A percentile compares a stretch with the other conserved stretches of the same genome.
Evolutionary conservation across 2,329 filamentous ascomycete species (phyloP).

Genomic region (Fusarium pseudoanthophilum): DNA sequence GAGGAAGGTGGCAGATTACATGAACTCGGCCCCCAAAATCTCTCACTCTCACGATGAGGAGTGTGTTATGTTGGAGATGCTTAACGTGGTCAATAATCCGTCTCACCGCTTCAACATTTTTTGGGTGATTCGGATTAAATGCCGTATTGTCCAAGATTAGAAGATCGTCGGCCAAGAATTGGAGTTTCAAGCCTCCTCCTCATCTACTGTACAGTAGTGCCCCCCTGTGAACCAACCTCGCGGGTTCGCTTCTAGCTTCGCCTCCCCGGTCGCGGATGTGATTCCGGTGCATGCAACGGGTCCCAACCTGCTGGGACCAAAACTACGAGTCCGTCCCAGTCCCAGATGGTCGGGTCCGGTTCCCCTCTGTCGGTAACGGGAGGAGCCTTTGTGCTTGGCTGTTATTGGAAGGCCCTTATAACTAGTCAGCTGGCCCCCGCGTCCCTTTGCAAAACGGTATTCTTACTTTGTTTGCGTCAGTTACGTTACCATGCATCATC

Average conservation of each 20-base stretch:
- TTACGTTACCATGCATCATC: conserved; percentile 22
- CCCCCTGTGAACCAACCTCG: conserved; percentile 1
- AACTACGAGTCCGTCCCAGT: not conserved
- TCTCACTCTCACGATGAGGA: not conserved
- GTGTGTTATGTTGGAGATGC: not conserved
- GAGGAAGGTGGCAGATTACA: conserved; percentile 13
- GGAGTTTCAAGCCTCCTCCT: conserved; percentile 1
- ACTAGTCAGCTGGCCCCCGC: conserved; percentile 15
- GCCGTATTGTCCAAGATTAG: conserved; percentile 7
- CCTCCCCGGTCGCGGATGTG: conserved; percentile 19
- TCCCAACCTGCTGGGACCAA: conserved; percentile 14
- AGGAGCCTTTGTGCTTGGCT: not conserved
- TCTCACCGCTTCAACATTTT: conserved; percentile 12
- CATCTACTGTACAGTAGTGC: not conserved
- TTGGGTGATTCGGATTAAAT: not conserved
- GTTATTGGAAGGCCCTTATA: conserved; percentile 12
- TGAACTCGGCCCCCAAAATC: not conserved
- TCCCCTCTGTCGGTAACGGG: conserved; percentile 33
- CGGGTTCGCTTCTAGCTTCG: not conserved
- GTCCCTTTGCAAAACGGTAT: not conserved
- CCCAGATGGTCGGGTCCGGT: conserved; percentile 26
- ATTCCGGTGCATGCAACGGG: conserved; percentile 17
- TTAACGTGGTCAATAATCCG: conserved; percentile 5
- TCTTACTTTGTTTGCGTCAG: not conserved
- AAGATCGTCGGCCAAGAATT: not conserved